phyloP scores from a whole-genome alignment of 2,329 filamentous ascomycete species.

The Penicillium occitanis region DNA sequence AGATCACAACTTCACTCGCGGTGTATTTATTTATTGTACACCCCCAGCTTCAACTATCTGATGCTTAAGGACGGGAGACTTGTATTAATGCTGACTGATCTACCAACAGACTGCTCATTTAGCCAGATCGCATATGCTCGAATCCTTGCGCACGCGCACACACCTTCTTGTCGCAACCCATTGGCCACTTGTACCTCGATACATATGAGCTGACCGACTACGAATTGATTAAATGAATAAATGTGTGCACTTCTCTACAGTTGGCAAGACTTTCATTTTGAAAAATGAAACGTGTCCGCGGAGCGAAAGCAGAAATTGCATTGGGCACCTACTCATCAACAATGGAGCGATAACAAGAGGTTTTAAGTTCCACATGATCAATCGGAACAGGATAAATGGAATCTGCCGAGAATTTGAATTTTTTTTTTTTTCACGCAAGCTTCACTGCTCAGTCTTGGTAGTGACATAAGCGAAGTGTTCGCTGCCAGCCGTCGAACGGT shows the following conservation, averaged over 20 bases:
- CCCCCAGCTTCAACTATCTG: neutral
- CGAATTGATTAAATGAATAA: neutral
- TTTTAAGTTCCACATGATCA: neutral
- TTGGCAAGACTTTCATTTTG: neutral
- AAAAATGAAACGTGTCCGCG: neutral
- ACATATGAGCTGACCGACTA: neutral
- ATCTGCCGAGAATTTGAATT: neutral
- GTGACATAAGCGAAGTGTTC: slow-evolving; percentile 1
- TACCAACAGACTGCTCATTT: neutral
- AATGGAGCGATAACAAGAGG: neutral
- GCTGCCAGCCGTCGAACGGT: neutral
- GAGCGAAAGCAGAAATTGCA: neutral
- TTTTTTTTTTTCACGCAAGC: neutral
- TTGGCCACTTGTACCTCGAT: neutral
- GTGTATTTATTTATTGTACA: neutral
- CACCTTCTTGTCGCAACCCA: neutral
- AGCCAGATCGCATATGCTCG: neutral
- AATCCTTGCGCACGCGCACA: neutral
- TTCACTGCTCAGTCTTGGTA: slow-evolving; percentile 2
- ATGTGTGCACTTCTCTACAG: neutral
- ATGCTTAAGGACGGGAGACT: neutral
- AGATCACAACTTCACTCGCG: neutral
- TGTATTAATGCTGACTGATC: neutral
- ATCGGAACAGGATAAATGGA: neutral
- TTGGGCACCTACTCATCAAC: neutral